Evolutionary conservation across 352 stramenopile species (phyloP).

Genomic region (Lagenidium sp.): DNA sequence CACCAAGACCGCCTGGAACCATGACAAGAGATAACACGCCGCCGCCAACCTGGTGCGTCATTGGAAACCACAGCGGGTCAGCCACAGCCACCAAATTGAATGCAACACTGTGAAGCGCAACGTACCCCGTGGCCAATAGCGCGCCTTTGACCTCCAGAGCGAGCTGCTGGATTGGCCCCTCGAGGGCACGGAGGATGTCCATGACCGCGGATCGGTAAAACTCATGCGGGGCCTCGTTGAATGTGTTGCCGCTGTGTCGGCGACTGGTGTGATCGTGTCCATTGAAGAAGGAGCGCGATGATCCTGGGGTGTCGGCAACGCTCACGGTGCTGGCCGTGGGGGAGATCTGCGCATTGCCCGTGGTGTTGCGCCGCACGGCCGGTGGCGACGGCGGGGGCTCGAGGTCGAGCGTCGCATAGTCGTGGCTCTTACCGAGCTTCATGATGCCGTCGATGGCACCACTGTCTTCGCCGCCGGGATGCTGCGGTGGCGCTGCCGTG

Average conservation of each 20-base stretch:
- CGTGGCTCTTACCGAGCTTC: slow-evolving; percentile 68
- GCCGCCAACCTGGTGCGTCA: slow-evolving; percentile 44
- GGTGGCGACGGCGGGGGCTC: slow-evolving; percentile 38
- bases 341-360: slow-evolving; percentile 34
- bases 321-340: slow-evolving; percentile 17
- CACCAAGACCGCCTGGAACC: slow-evolving; percentile 79
- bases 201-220: slow-evolving; percentile 45
- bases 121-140: slow-evolving; percentile 66
- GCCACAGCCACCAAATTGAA: not conserved
- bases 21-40: slow-evolving; percentile 73
- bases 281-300: slow-evolving; percentile 14
- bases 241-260: slow-evolving; percentile 4
- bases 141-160: slow-evolving; percentile 79
- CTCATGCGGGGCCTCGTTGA: slow-evolving; percentile 9
- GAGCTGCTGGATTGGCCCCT: slow-evolving; percentile 59
- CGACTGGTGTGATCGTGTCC: not conserved
- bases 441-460: slow-evolving; percentile 14
- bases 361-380: slow-evolving; percentile 16
- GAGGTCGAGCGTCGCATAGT: slow-evolving; percentile 70
- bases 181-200: slow-evolving; percentile 46
- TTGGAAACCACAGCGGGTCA: not conserved
- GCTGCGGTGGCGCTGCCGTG: too few relatives aligned
- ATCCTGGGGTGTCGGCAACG: slow-evolving; percentile 12
- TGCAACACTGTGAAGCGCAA: not conserved
- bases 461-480: not conserved